Conservation (phyloP, 768 basidiomycete species). For the Lyophyllum atratum region DNA sequence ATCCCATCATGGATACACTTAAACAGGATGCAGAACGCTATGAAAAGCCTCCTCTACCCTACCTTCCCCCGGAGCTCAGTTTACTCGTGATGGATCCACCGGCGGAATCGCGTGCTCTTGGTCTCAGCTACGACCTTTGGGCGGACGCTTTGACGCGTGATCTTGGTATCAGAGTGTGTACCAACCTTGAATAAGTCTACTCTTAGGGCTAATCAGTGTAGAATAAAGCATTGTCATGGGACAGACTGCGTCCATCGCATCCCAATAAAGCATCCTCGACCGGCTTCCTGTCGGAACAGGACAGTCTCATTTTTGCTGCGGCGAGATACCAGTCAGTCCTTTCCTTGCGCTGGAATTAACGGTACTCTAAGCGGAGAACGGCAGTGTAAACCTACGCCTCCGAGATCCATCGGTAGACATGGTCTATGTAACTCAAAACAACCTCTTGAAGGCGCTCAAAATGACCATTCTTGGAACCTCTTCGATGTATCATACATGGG, state of each 20-base stretch:
- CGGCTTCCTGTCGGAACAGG: conserved; percentile 73
- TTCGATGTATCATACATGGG: conserved; percentile 68
- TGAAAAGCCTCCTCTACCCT: conserved; percentile 14
- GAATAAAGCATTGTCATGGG: conserved; percentile 67
- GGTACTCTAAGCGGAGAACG: neutral
- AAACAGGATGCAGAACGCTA: conserved; percentile 24
- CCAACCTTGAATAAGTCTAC: neutral
- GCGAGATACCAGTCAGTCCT: conserved; percentile 60
- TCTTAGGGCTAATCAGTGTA: conserved; percentile 20
- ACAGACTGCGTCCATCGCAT: conserved; percentile 44
- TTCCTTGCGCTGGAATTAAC: neutral
- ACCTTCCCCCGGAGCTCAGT: conserved; percentile 32
- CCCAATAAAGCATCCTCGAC: conserved; percentile 35
- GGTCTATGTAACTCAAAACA: conserved; percentile 45
- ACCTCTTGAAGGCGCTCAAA: conserved; percentile 55
- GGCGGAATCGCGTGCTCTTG: neutral
- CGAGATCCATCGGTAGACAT: conserved; percentile 36
- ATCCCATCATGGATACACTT: conserved; percentile 71
- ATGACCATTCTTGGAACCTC: conserved; percentile 67
- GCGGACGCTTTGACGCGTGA: conserved; percentile 21
- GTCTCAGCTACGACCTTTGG: conserved; percentile 16
- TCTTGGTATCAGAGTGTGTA: conserved; percentile 23
- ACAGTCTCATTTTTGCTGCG: conserved; percentile 48
- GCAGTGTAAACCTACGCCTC: conserved; percentile 52
- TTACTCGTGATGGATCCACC: conserved; percentile 24